These are phyloP conservation scores for Lichtheimia ramosa DNA, from an alignment of 371 early-diverging fungal species.

Conservation along the genomic window DNA sequence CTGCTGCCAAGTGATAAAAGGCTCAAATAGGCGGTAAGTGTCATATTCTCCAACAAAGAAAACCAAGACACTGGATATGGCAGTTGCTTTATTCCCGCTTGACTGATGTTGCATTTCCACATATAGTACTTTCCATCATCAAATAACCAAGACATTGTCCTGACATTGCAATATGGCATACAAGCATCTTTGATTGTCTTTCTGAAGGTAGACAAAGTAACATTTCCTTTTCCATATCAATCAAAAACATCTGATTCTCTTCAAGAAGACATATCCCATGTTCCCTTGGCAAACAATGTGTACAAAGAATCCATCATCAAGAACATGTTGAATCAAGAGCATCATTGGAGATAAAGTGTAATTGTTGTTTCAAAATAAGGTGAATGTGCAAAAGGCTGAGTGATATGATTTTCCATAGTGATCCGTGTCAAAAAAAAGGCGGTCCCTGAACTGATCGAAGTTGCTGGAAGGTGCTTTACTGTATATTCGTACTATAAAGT, in stretches of 20 bases:
- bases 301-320: background rate
- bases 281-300: background rate
- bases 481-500: slow-evolving; percentile 8
- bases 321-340: background rate
- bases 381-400: background rate
- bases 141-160: background rate
- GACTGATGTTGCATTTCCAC: background rate
- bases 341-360: background rate
- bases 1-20: slow-evolving; percentile 34
- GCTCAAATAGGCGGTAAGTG: slow-evolving; percentile 38
- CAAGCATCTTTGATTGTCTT: too few species aligned
- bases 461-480: slow-evolving; percentile 9
- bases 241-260: too few species aligned
- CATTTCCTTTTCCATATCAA: too few species aligned
- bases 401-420: too few species aligned
- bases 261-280: background rate
- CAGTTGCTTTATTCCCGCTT: background rate
- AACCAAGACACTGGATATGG: background rate
- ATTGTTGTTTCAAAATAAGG: background rate
- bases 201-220: too few species aligned
- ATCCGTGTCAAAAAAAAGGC: slow-evolving; percentile 1
- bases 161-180: background rate
- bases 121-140: background rate
- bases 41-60: slow-evolving; percentile 23
- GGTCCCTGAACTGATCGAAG: slow-evolving; percentile 5